Evolutionary conservation across 2,329 filamentous ascomycete genomes (phyloP), one percentile per base, ranked within the genome.

Genomic region (Sporothrix brasiliensis): DNA sequence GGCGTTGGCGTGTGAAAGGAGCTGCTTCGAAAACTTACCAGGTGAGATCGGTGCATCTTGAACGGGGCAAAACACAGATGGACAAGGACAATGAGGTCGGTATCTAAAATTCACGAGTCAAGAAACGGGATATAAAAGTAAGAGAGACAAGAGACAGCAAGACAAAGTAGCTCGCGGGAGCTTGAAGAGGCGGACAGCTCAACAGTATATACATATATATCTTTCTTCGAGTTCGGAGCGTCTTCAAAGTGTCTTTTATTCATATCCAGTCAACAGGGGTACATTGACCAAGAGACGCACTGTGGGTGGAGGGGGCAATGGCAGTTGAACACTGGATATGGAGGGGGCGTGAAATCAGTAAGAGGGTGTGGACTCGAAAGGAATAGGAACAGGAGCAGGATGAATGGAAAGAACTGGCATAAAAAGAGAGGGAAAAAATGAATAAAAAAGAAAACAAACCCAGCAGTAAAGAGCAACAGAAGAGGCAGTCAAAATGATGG

Each of bases 181-280:
- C 63, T 50, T 65, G 24, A 13, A 52, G 44, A 56, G 49, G 50
- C 16, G 52, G 60, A n/a, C 13, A 14, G 4, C 24, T 52, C 13
- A 52, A 54, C 39, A 21, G 58, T 47, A 56, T 58, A 53, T 63
- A 67, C 24, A 4, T 44, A 50, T 47, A 44, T 27, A 39, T 5
- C 11, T 27, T 16, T 30, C 5, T 53, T 50, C 3, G 14, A 14
- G 30, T 27, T 13, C n/a, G 34, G 9, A n/a, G 50, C 44, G 63
- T 21, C 34, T 7, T 44, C 41, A 13, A 44, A 44, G 41, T 44
- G 41, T 14, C 41, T 44, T 68, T 27, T 71, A 21, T 44, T 68
- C 68, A 54, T 49, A 49, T 41, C 49, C 47, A 67, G 39, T 41
- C 21, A 30, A 52, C 65, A 71, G 65, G 69, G 69, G 65, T 71